These are phyloP conservation scores for Auriscalpium orientale DNA, from an alignment of 768 basidiomycete genomes.

Conservation along the genomic window DNA sequence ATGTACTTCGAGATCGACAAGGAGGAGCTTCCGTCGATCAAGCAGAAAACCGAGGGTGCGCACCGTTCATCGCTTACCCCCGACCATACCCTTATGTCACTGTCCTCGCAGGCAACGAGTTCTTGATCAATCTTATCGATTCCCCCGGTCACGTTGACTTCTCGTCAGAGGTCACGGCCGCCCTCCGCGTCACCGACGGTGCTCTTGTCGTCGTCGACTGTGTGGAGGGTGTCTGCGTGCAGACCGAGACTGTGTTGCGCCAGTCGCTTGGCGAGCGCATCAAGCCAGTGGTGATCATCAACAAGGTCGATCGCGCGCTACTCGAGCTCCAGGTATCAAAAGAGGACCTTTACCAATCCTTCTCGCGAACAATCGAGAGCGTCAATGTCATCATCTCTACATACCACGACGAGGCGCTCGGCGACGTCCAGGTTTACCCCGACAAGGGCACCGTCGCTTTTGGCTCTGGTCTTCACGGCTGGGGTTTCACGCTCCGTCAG, in stretches of 20 bases:
- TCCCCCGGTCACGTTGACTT: conserved; percentile 99
- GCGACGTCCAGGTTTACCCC: conserved; percentile 98
- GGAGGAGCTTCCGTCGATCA: conserved; percentile 78
- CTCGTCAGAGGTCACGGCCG: conserved; percentile 99
- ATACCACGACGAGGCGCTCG: conserved; percentile 88
- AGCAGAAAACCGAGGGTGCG: conserved; percentile 90
- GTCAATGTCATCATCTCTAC: conserved; percentile 99
- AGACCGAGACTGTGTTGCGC: conserved; percentile 98
- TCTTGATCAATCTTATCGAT: conserved; percentile 99
- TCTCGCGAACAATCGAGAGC: conserved; percentile 93
- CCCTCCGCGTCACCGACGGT: conserved; percentile 99
- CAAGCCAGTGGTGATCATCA: conserved; percentile 98
- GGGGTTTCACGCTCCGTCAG: conserved; percentile 98
- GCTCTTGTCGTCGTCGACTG: conserved; percentile 99
- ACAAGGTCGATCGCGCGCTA: conserved; percentile 99
- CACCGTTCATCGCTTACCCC: conserved; percentile 2
- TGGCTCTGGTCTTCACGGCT: conserved; percentile 98
- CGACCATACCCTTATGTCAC: conserved; percentile 8
- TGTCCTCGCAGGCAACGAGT: conserved; percentile 63
- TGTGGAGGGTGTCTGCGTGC: conserved; percentile 98
- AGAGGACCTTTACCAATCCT: conserved; percentile 96
- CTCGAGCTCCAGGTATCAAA: conserved; percentile 97
- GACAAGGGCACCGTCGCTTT: conserved; percentile 98
- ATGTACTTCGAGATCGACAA: conserved; percentile 98
- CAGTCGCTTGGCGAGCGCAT: conserved; percentile 97